A percentile compares a stretch with the other conserved stretches of the same genome.
Evolutionary conservation across 495 filamentous ascomycete species (phyloP).

Genomic region (Penicillium soppii): DNA sequence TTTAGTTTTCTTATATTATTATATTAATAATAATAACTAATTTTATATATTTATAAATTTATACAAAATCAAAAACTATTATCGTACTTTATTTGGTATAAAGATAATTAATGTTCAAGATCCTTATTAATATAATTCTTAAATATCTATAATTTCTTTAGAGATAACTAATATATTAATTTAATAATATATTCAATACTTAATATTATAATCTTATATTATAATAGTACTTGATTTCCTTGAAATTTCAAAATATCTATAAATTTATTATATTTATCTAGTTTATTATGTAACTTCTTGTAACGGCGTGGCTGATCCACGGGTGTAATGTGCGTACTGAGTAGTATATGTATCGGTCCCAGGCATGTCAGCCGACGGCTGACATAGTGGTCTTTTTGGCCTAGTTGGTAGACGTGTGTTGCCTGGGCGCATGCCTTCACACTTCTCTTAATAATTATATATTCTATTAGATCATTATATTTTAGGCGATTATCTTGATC

Average conservation of each 20-base stretch:
- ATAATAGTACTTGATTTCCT: not conserved
- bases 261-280: conserved; percentile 1
- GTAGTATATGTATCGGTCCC: no score
- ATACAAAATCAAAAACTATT: conserved; percentile 19
- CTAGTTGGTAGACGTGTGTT: no score
- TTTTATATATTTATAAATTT: conserved; percentile 27
- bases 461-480: not conserved
- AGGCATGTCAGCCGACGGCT: no score
- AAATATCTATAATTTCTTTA: conserved; percentile 3
- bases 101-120: conserved; percentile 13
- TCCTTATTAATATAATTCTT: conserved; percentile 22
- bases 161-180: conserved; percentile 14
- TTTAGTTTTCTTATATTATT: conserved; percentile 19
- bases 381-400: no score
- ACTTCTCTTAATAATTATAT: not conserved
- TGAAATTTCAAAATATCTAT: not conserved
- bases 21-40: conserved; percentile 22
- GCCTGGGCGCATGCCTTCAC: no score
- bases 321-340: no score
- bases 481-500: not conserved
- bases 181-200: conserved; percentile 4
- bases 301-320: no score
- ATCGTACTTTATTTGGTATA: conserved; percentile 29
- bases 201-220: not conserved
- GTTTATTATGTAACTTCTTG: not conserved